Evolutionary conservation across 441 rosid species (phyloP), one percentile per base, ranked within the genome.

Genomic region (Eruca vesicaria): DNA sequence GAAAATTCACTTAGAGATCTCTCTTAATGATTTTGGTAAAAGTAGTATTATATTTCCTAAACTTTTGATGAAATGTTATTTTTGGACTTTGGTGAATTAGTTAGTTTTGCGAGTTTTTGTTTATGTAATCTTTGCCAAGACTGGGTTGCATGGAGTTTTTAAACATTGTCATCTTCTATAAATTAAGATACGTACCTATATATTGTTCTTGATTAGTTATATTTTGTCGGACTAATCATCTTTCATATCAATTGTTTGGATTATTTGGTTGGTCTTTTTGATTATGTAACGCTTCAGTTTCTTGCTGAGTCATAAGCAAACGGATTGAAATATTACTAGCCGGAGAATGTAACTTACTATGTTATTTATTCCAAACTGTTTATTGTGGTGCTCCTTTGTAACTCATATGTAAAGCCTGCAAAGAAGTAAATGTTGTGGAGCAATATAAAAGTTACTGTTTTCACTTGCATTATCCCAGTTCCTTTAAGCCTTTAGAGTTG

Each of bases 401-500:
- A 77, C 80, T 59, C 71, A 23, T 2, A 15, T 48, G 19, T 26
- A 58, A 41, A 62, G 28, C 64, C 23, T 33, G 26, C 16, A 69
- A 55, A 77, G 69, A 66, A 14, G 36, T 77, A 43, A 29, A 65
- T 58, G 72, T 45, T 52, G 36, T 36, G 52, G 41, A 67, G 50
- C 66, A 21, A 3, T 78, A 78, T 66, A 78, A 65, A 65, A 77
- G 36, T 48, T 59, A 18, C 48, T 55, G 60, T 45, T 68, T n/a
- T 43, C 68, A 61, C 21, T 50, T 68, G 23, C 41, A 19, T 35
- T 14, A 19, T 28, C 52, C 18, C 63, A 33, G 19, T 50, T 52
- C 23, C 55, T 28, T 50, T 20, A 11, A 38, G 21, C 19, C 35
- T 31, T 75, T 21, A 4, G 3, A 7, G 18, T 1, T 6, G 8